Base-by-base conservation (phyloP, 805 yeast species). In the Ogataea angusta region DNA sequence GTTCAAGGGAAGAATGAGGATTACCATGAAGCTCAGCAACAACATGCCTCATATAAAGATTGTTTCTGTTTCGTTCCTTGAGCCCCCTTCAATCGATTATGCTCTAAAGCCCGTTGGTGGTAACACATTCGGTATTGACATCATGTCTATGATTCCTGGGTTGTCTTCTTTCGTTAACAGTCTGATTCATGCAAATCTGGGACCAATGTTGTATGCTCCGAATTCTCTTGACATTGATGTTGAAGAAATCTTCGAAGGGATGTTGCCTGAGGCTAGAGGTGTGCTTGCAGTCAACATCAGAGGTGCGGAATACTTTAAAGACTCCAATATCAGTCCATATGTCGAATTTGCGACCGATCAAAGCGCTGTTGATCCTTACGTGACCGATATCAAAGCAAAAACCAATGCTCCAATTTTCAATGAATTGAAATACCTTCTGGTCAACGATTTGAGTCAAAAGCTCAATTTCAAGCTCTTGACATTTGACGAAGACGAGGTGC, bases 101-200 rank as follows among this genome's bases (percentile, higher is more conserved):
- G 82, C 80, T 15, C 74, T 85, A 68, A 85, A 85, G 59, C 95
- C 95, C 8, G 83, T 85, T 38, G 93, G 93, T 60, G 93, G 95
- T 66, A 91, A 85, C 59, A 81, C 90, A n/a, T 72, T 85, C 45
- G 95, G 95, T 46, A 57, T 85, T 31, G 95, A 85, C 65, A 76
- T 85, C 51, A 85, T 85, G 95, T 80, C 90, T 3, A 72, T 85
- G 52, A 73, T 85, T 48, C 95, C 95, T 4, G 93, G 93, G 47
- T 75, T 85, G 56, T 73, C 86, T 17, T 68, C 79, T 3, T 80
- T 85, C 55, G 89, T 85, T 39, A 84, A 81, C 47, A 70, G 74
- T 16, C 70, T 82, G 59, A 78, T 85, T 56, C 83, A 85, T 61
- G 66, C 85, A 35, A 82, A 67, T 49, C 78, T 80, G 53, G 80